phyloP scores from a whole-genome alignment of 176 grass and related monocot genomes.

The bread wheat (Triticum aestivum) region DNA sequence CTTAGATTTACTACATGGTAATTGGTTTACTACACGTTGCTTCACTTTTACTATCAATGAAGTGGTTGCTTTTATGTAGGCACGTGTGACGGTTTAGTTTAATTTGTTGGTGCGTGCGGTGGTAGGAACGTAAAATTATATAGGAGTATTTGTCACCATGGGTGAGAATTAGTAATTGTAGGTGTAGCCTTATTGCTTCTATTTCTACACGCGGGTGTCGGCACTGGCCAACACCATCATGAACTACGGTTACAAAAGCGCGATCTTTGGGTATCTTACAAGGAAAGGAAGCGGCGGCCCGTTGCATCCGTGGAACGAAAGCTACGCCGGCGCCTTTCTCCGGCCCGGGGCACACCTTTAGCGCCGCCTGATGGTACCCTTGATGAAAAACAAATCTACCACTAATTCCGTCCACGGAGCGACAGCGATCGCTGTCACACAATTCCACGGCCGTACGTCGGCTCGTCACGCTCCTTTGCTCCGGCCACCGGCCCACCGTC shows the following conservation, averaged over 20 bases:
- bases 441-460: background rate
- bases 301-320: background rate
- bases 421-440: background rate
- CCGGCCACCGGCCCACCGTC: background rate
- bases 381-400: background rate
- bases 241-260: conserved; percentile 24
- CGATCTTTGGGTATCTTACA: conserved; percentile 7
- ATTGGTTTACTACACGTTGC: too few species aligned
- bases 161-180: too few species aligned
- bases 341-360: background rate
- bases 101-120: too few species aligned
- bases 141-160: too few species aligned
- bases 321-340: background rate
- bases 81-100: too few species aligned
- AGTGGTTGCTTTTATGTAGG: too few species aligned
- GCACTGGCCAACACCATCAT: conserved; percentile 38
- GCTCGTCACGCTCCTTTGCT: background rate
- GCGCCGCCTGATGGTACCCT: background rate
- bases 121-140: too few species aligned
- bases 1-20: too few species aligned
- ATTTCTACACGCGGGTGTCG: background rate
- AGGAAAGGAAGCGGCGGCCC: conserved; percentile 19
- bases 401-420: background rate
- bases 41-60: too few species aligned
- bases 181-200: background rate